Evolutionary conservation across 306 rosid genomes (phyloP), one percentile per base, ranked within the genome.

Genomic region (Cajanus cajan): DNA sequence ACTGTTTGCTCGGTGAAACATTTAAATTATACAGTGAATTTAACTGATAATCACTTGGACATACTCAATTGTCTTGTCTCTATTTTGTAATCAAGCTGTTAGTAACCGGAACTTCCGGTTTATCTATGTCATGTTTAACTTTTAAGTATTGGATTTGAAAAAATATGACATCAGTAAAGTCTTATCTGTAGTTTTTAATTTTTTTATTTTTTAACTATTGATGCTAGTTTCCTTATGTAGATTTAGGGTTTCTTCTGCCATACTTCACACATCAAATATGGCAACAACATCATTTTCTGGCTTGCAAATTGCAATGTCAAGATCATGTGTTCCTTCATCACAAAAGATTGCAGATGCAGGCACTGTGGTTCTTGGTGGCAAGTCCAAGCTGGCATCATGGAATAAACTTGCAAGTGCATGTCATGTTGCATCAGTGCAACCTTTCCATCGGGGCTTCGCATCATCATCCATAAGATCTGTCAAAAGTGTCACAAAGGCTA

Each of bases 241-340:
- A 71, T 89, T 76, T 82, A 71, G 62, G 36, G 47, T 68, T 65
- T 66, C 87, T 64, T 58, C 67, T 10, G 72, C 55, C 55, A 65
- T 82, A 82, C 72, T 77, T 39, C 76, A 21, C 43, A 62, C 81
- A 44, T 59, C 73, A 73, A 77, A 82, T 80, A 94, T 92, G 97
- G 93, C 90, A 34, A 83, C 97, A 28, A 76, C 89, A 5, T 90
- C 97, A 24, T 84, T 93, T 82, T 87, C 97, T 64, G 86, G 91
- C 82, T 84, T 92, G 85, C 98, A 95, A 71, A 73, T 90, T 74
- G 92, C 98, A 61, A 78, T 92, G 65, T 84, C 87, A 33, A 85
- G 90, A 79, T 85, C 94, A 47, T 79, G 79, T 77, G 44, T 90
- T 82, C 81, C 85, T 64, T 85, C 94, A 55, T 82, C 97, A 69